phyloP scores from a whole-genome alignment of 257 asterid genomes.

The Nicotiana noctiflora region DNA sequence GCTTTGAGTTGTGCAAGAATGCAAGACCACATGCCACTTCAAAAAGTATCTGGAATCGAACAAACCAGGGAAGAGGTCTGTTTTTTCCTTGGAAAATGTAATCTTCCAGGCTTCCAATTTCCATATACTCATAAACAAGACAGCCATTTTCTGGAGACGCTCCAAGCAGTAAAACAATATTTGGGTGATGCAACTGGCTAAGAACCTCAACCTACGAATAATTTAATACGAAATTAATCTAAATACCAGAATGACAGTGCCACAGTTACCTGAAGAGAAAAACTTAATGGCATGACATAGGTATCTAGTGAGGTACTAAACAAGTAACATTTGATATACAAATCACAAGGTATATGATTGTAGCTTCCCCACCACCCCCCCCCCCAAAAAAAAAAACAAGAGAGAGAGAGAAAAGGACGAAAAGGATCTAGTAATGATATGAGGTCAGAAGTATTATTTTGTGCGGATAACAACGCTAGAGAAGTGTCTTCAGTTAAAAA shows the following conservation, averaged over 20 bases:
- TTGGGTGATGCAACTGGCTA: conserved; percentile 74
- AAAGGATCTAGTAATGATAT: too few species aligned
- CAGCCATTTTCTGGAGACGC: conserved; percentile 83
- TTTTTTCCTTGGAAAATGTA: conserved; percentile 37
- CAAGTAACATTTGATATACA: neutral
- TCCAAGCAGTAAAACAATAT: conserved; percentile 65
- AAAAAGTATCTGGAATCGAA: conserved; percentile 65
- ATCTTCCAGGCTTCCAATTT: conserved; percentile 74
- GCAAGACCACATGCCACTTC: conserved; percentile 90
- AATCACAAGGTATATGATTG: neutral
- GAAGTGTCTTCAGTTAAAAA: neutral
- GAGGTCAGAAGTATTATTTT: too few species aligned
- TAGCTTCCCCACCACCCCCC: too few species aligned
- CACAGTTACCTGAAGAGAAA: neutral
- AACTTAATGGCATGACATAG: neutral
- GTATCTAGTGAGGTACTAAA: neutral
- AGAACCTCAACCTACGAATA: conserved; percentile 81
- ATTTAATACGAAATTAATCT: neutral
- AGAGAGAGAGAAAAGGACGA: too few species aligned
- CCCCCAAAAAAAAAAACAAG: too few species aligned
- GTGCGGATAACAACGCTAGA: neutral
- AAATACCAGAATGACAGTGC: neutral
- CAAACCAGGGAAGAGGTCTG: conserved; percentile 63
- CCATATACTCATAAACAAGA: conserved; percentile 84
- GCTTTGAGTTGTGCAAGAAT: conserved; percentile 71